Percentiles rank a stretch among this genome's conserved stretches.
These are phyloP conservation scores for Diatrype stigma DNA, from an alignment of 2,329 filamentous ascomycete genomes.

Conservation along the genomic window DNA sequence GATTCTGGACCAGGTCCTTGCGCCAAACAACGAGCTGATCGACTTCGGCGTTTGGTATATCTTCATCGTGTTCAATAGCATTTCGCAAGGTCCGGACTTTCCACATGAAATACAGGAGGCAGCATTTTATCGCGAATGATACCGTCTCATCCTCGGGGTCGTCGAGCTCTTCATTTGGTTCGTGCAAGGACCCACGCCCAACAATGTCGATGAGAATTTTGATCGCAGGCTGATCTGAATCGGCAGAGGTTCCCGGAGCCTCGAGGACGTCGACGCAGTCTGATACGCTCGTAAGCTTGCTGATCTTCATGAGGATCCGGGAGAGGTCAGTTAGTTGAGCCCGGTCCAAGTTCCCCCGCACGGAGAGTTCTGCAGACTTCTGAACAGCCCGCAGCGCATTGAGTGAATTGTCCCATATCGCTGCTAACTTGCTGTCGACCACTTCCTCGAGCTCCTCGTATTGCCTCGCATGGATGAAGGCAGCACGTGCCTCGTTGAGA, in stretches of 20 bases:
- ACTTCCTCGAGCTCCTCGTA: conserved; percentile 87
- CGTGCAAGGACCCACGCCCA: conserved; percentile 66
- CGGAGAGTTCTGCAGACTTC: conserved; percentile 66
- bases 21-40: conserved; percentile 55
- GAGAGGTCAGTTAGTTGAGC: conserved; percentile 65
- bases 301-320: conserved; percentile 72
- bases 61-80: conserved; percentile 50
- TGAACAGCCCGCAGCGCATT: conserved; percentile 69
- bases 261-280: conserved; percentile 77
- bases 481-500: conserved; percentile 75
- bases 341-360: conserved; percentile 63
- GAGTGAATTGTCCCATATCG: conserved; percentile 81
- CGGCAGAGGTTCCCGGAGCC: conserved; percentile 43
- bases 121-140: conserved; percentile 68
- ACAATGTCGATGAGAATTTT: conserved; percentile 70
- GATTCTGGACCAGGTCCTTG: conserved; percentile 54
- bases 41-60: conserved; percentile 54
- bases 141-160: conserved; percentile 77
- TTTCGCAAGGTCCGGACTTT: conserved; percentile 62
- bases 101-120: conserved; percentile 95
- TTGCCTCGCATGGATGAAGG: conserved; percentile 78
- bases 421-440: conserved; percentile 72
- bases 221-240: conserved; percentile 52
- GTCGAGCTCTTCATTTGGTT: conserved; percentile 66
- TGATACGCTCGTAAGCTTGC: conserved; percentile 73